phyloP scores from a whole-genome alignment of 2,329 filamentous ascomycete species.

The Fusarium newnesense region DNA sequence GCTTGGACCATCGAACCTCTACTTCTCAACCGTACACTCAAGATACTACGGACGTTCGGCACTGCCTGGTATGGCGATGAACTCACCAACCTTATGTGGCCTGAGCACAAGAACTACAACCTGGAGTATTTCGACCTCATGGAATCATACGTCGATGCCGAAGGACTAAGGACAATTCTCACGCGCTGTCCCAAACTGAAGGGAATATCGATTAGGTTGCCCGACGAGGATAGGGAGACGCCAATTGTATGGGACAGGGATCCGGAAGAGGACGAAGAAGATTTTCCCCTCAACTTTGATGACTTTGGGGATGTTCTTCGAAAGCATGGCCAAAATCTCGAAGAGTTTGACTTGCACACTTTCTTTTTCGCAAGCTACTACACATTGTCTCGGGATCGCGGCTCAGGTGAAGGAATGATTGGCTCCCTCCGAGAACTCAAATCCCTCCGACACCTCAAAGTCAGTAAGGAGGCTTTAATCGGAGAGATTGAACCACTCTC shows the following conservation, averaged over 20 bases:
- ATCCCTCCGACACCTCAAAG: neutral
- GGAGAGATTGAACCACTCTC: neutral
- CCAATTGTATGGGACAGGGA: neutral
- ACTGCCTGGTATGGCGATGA: neutral
- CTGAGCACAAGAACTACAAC: neutral
- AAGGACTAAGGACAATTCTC: neutral
- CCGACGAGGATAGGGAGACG: accelerated
- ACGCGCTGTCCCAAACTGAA: neutral
- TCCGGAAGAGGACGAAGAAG: too few species aligned
- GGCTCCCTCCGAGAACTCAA: constrained; percentile 4
- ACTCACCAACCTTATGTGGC: accelerated
- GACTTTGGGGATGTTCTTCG: neutral
- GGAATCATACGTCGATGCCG: neutral
- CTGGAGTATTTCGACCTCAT: neutral
- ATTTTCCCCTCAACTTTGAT: accelerated
- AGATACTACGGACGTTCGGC: neutral
- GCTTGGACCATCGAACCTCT: neutral
- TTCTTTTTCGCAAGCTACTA: neutral
- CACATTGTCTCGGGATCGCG: accelerated
- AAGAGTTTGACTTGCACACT: neutral
- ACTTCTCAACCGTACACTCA: neutral
- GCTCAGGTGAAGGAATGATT: neutral
- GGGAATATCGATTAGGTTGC: neutral
- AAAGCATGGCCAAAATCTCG: neutral
- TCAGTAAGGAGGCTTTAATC: neutral